Percentiles rank a stretch among this genome's conserved stretches.
These are phyloP conservation scores for Bauhinia variegata DNA, from an alignment of 306 rosid species.

Conservation along the genomic window DNA sequence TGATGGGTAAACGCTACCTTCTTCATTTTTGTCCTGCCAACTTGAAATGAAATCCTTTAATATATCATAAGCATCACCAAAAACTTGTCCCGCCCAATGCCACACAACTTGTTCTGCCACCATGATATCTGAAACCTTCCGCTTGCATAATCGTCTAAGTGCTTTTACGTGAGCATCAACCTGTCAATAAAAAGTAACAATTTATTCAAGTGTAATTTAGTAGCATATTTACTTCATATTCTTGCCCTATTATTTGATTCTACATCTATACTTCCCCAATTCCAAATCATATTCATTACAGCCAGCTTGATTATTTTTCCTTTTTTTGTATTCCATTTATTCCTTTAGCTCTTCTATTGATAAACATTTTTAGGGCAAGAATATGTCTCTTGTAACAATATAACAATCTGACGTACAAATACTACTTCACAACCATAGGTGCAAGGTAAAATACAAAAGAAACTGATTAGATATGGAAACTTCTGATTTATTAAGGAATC, in stretches of 20 bases:
- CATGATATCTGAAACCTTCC: slow-evolving; percentile 57
- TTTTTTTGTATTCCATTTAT: background rate
- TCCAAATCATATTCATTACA: background rate
- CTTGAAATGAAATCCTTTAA: slow-evolving; percentile 64
- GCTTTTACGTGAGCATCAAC: slow-evolving; percentile 91
- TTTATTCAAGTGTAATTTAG: slow-evolving; percentile 1
- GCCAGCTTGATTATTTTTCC: background rate
- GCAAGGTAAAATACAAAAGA: slow-evolving; percentile 3
- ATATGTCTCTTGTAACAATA: no score
- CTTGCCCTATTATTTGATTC: background rate
- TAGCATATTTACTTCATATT: background rate
- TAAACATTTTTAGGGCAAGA: background rate
- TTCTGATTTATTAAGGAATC: slow-evolving; percentile 10
- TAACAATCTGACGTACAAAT: no score
- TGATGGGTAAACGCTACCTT: slow-evolving; percentile 60
- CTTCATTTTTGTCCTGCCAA: slow-evolving; percentile 41
- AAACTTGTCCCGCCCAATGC: slow-evolving; percentile 68
- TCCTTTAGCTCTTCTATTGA: background rate
- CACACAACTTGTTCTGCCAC: slow-evolving; percentile 65
- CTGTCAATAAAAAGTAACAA: slow-evolving; percentile 50
- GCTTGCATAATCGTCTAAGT: slow-evolving; percentile 77
- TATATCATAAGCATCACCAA: slow-evolving; percentile 57
- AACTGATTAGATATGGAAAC: slow-evolving; percentile 5
- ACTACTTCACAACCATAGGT: no score
- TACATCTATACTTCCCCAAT: slow-evolving; percentile 8